These are phyloP conservation scores for Trichophyton rubrum DNA, from an alignment of 2,329 filamentous ascomycete species.

Conservation along the genomic window DNA sequence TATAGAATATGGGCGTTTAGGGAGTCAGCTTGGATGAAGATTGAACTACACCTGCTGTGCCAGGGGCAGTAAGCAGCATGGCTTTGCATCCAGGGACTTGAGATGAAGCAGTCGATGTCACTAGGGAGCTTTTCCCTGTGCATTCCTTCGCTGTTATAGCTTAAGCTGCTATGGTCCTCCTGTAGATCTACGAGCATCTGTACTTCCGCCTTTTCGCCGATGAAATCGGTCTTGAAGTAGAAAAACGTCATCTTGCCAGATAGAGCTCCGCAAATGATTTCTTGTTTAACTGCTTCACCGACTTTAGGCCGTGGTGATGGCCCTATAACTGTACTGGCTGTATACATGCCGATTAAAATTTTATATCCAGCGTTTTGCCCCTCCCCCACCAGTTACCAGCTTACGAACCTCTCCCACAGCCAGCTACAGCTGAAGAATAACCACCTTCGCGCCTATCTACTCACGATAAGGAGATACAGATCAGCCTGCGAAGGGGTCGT, in stretches of 20 bases:
- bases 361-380: background rate
- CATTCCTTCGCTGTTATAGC: background rate
- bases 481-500: background rate
- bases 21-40: background rate
- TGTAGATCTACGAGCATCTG: too few species aligned
- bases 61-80: too few species aligned
- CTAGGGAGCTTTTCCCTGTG: background rate
- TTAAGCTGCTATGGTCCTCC: background rate
- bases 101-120: background rate
- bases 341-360: background rate
- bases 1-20: background rate
- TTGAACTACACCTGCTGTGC: background rate
- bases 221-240: too few species aligned
- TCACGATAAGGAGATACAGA: background rate
- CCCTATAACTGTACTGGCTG: background rate
- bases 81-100: background rate
- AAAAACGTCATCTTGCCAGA: background rate
- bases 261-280: background rate
- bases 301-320: background rate
- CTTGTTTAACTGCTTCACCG: background rate
- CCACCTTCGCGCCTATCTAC: background rate
- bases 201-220: too few species aligned
- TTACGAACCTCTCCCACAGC: background rate
- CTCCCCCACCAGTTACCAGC: background rate
- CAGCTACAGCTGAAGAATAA: background rate